Evolutionary conservation across 2,329 filamentous ascomycete genomes (phyloP), one percentile per base, ranked within the genome.

Genomic region (Parascedosporium putredinis): DNA sequence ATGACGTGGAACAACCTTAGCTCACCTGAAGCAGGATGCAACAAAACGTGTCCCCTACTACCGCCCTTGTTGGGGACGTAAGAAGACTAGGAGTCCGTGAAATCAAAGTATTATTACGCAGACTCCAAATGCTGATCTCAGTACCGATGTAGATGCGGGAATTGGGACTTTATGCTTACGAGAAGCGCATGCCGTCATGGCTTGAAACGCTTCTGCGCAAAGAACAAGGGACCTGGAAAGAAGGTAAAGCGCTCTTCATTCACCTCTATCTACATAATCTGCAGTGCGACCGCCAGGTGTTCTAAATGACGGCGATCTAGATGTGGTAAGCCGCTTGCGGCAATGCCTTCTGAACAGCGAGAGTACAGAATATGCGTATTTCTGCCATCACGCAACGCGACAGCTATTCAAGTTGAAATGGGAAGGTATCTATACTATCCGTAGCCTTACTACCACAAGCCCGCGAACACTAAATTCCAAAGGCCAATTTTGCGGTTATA

Each of bases 401-500:
- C 90, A 96, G 59, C 75, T 97, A 23, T 87, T 86, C 47, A 95
- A 95, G 59, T 73, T 94, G 48, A 77, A 75, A n/a, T 75, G 72
- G 53, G 90, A 95, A 68, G 81, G 80, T 76, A 63, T 24, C 24
- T n/a, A n/a, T n/a, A n/a, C n/a, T n/a, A n/a, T n/a, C n/a, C n/a
- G n/a, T n/a, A n/a, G n/a, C n/a, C n/a, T n/a, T n/a, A n/a, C n/a
- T n/a, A n/a, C n/a, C n/a, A n/a, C n/a, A n/a, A n/a, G n/a, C n/a
- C n/a, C n/a, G n/a, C n/a, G n/a, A n/a, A n/a, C n/a, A n/a, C n/a
- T n/a, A n/a, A n/a, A 23, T 33, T 33, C 16, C 16, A 2, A 20
- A 79, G 89, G 89, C 20, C 86, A 88, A 5, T 97, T 97, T 62
- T 97, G 91, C 62, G 91, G 91, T 3, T 97, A 96, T 62, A 79